A percentile compares a stretch with the other conserved stretches of the same genome.
phyloP scores from a whole-genome alignment of 768 basidiomycete genomes.

The Auricularia cornea region DNA sequence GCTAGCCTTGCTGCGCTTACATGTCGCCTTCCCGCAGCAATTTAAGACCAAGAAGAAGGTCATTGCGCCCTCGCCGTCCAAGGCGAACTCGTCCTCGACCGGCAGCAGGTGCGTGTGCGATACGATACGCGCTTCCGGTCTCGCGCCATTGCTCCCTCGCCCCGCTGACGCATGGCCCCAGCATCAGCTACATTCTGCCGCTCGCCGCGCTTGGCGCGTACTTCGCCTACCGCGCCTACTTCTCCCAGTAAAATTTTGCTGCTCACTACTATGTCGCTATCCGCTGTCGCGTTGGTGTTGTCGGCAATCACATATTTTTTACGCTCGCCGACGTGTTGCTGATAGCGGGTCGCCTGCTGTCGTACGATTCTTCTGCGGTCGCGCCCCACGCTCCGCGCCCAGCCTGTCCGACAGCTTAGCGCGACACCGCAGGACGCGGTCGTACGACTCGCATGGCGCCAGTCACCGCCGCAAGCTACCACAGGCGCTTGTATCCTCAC shows the following conservation, averaged over 20 bases:
- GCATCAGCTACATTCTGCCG: conserved; percentile 79
- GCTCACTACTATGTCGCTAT: not conserved
- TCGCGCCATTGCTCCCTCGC: not conserved
- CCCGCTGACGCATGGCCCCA: conserved; percentile 19
- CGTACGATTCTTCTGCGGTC: no score
- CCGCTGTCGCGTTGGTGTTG: not conserved
- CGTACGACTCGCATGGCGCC: no score
- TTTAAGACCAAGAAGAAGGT: not conserved
- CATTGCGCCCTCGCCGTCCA: not conserved
- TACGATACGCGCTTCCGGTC: no score
- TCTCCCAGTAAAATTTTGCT: conserved; percentile 8
- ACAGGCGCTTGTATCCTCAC: no score
- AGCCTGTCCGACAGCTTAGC: no score
- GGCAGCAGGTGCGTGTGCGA: not conserved
- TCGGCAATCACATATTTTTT: not conserved
- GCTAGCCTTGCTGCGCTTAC: not conserved
- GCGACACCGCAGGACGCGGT: no score
- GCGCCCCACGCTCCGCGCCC: no score
- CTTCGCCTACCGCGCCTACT: conserved; percentile 81
- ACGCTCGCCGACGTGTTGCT: no score
- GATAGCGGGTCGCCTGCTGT: no score
- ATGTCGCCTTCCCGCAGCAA: not conserved
- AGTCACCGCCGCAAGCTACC: no score
- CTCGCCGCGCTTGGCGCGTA: conserved; percentile 71
- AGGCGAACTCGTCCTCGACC: not conserved